Conservation (phyloP, 2,329 filamentous ascomycete genomes). For the Trichoderma afroharzianum region DNA sequence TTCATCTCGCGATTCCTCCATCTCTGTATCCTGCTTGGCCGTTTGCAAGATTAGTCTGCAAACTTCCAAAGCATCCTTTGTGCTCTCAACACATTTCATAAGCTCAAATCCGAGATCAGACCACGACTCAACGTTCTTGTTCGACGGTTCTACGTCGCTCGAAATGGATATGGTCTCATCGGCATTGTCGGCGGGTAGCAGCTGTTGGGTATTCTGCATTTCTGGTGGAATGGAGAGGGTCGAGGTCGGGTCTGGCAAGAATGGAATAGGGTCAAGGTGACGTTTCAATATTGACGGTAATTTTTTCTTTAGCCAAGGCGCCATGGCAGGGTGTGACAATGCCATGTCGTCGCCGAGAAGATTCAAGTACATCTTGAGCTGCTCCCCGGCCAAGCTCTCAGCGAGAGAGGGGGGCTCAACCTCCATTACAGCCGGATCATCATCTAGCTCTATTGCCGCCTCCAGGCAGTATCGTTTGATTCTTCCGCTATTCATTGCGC, state of each 20-base stretch:
- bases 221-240: slow-evolving; percentile 32
- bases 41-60: slow-evolving; percentile 30
- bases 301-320: slow-evolving; percentile 50
- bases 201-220: slow-evolving; percentile 4
- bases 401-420: slow-evolving; percentile 61
- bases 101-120: slow-evolving; percentile 33
- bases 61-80: slow-evolving; percentile 27
- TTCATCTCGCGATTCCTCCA: slow-evolving; percentile 23
- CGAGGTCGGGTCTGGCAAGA: slow-evolving; percentile 52
- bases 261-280: slow-evolving; percentile 59
- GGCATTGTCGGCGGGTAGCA: not conserved
- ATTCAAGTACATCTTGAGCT: slow-evolving; percentile 54
- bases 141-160: not conserved
- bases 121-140: slow-evolving; percentile 30
- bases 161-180: not conserved
- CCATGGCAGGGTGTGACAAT: slow-evolving; percentile 58
- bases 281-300: slow-evolving; percentile 51
- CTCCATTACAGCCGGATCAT: slow-evolving; percentile 60
- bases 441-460: slow-evolving; percentile 63
- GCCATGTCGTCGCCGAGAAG: slow-evolving; percentile 54
- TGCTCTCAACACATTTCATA: slow-evolving; percentile 31
- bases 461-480: slow-evolving; percentile 62
- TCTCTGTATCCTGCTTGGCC: slow-evolving; percentile 25
- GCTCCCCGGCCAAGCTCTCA: slow-evolving; percentile 60
- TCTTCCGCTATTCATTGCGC: slow-evolving; percentile 54